These are phyloP conservation scores for Ophiostoma ips DNA, from an alignment of 2,329 filamentous ascomycete species.

Conservation along the genomic window DNA sequence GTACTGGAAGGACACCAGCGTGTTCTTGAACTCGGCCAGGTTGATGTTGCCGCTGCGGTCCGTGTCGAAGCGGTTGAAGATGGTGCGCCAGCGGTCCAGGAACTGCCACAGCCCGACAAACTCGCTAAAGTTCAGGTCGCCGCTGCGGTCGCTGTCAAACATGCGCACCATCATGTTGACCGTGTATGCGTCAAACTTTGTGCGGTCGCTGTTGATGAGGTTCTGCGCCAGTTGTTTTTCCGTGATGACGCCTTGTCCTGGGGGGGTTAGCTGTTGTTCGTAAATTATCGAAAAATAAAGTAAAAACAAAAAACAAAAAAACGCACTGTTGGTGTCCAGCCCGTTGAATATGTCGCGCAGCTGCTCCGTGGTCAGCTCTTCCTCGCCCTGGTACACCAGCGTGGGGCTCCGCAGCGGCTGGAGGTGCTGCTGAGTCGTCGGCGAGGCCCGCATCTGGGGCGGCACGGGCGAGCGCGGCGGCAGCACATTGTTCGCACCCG, in stretches of 20 bases:
- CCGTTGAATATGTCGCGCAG: constrained; percentile 78
- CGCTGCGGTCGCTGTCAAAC: constrained; percentile 87
- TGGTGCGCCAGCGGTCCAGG: constrained; percentile 78
- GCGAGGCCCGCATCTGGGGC: not conserved
- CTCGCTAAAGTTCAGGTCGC: constrained; percentile 85
- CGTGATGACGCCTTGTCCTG: constrained; percentile 64
- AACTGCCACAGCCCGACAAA: constrained; percentile 97
- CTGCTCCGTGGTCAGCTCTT: constrained; percentile 42
- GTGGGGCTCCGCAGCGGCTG: not conserved
- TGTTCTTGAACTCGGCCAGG: constrained; percentile 75
- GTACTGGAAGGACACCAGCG: constrained; percentile 87
- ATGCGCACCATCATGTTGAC: constrained; percentile 99
- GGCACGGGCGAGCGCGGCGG: constrained; percentile 3
- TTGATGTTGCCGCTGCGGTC: constrained; percentile 81
- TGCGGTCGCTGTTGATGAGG: constrained; percentile 93
- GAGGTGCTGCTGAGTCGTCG: not conserved
- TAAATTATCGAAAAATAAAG: too few relatives aligned
- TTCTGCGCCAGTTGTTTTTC: constrained; percentile 79
- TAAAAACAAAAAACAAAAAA: too few relatives aligned
- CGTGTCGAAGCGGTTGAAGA: constrained; percentile 90
- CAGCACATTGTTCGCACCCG: not conserved
- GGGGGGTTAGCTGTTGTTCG: constrained; percentile 16
- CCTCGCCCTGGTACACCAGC: constrained; percentile 21
- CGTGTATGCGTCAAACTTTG: constrained; percentile 79
- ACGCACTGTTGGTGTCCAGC: constrained; percentile 75